A percentile compares a stretch with the other conserved stretches of the same genome.
Evolutionary conservation across 176 grass and related monocot genomes (phyloP).

Genomic region (Musa schizocarpa): DNA sequence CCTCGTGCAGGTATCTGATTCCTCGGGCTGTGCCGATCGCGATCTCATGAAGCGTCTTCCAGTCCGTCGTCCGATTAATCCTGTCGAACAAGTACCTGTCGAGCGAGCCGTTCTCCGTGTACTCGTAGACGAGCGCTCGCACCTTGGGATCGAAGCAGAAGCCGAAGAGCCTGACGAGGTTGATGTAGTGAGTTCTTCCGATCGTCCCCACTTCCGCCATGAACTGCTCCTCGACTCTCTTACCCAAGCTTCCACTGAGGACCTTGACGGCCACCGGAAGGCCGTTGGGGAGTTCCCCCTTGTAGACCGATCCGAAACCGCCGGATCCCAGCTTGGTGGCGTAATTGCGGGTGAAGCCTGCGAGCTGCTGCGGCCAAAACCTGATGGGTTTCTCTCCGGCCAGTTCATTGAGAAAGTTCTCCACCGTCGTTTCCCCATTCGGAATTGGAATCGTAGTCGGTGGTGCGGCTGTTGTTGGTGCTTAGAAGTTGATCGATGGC

Average conservation of each 20-base stretch:
- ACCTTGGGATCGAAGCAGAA: background rate
- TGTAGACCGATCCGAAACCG: too few relatives aligned
- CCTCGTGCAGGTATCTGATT: slow-evolving; percentile 5
- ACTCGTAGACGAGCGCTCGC: background rate
- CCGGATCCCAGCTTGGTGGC: background rate
- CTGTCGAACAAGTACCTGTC: background rate
- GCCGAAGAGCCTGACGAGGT: too few relatives aligned
- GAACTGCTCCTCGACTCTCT: too few relatives aligned
- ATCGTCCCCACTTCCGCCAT: too few relatives aligned
- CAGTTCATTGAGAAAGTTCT: background rate
- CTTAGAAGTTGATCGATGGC: too few relatives aligned
- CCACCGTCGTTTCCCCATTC: background rate
- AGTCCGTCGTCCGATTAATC: background rate
- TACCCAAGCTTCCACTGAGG: too few relatives aligned
- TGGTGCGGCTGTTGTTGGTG: too few relatives aligned
- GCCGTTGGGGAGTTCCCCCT: too few relatives aligned
- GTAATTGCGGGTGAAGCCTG: background rate
- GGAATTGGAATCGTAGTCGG: too few relatives aligned
- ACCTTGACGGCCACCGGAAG: too few relatives aligned
- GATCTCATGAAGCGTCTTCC: background rate
- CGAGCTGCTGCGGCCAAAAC: background rate
- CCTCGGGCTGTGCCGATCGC: slow-evolving; percentile 1
- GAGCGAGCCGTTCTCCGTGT: slow-evolving; percentile 2
- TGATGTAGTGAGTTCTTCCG: too few relatives aligned
- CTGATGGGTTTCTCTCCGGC: background rate